Evolutionary conservation across 352 stramenopile species (phyloP).

Genomic region (Phytophthora pini): DNA sequence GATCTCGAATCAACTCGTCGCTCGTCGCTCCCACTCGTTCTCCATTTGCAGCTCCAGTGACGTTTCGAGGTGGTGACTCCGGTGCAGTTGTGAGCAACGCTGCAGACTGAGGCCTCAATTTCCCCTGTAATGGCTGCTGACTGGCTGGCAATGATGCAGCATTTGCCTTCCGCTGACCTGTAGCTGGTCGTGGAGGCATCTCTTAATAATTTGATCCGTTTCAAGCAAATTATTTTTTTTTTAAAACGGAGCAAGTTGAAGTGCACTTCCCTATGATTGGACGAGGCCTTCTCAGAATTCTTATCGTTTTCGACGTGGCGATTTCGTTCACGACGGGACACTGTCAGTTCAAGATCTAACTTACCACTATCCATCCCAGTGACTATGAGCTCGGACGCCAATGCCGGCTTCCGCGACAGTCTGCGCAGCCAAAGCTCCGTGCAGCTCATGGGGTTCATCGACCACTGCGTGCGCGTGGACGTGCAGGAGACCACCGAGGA

Average conservation of each 20-base stretch:
- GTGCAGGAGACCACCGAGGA: constrained; percentile 68
- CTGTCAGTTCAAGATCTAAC: constrained; percentile 6
- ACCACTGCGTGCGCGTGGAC: constrained; percentile 55
- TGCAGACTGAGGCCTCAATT: constrained; percentile 49
- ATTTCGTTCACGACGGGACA: constrained; percentile 7
- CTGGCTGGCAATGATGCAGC: constrained; percentile 3
- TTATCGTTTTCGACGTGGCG: constrained; percentile 18
- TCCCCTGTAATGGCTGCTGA: constrained; percentile 35
- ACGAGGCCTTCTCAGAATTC: constrained; percentile 7
- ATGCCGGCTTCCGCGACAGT: constrained; percentile 20
- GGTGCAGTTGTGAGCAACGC: constrained; percentile 29
- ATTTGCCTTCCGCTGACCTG: constrained; percentile 19
- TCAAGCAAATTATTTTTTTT: neutral
- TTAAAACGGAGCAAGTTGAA: constrained; percentile 25
- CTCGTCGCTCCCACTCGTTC: constrained; percentile 63
- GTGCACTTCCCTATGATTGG: constrained; percentile 8
- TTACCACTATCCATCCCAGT: neutral
- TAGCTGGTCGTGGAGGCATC: constrained; percentile 30
- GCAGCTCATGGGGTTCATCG: constrained; percentile 85
- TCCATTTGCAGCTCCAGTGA: constrained; percentile 30
- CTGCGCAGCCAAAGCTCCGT: constrained; percentile 83
- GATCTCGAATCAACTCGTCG: constrained; percentile 77
- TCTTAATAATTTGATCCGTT: constrained; percentile 6
- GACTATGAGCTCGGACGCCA: constrained; percentile 8
- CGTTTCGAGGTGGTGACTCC: constrained; percentile 12